Evolutionary conservation across 805 yeast species (phyloP).

Genomic region (Tanozyma kutaoensis): DNA sequence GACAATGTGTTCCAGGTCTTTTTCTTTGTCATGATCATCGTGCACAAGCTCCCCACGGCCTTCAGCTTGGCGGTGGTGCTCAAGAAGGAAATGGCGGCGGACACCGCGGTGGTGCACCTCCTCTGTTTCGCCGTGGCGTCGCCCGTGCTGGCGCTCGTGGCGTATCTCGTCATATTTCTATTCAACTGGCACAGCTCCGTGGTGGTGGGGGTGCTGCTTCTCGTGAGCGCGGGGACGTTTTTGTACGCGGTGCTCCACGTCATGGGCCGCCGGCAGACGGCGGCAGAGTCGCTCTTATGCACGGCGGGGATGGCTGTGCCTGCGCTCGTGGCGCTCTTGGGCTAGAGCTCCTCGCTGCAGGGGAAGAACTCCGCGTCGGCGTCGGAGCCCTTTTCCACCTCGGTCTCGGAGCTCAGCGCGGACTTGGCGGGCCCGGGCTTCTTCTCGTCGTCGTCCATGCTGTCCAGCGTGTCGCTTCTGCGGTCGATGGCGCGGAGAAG

Average conservation of each 20-base stretch:
- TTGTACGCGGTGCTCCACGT: slow-evolving; percentile 59
- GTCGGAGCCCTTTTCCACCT: too few species aligned
- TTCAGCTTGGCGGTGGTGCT: slow-evolving; percentile 52
- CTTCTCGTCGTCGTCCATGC: too few species aligned
- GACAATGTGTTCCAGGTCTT: slow-evolving; percentile 23
- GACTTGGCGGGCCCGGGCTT: too few species aligned
- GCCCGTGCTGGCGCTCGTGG: slow-evolving; percentile 43
- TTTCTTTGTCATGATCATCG: slow-evolving; percentile 46
- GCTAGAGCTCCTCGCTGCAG: too few species aligned
- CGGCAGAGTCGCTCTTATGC: too few species aligned
- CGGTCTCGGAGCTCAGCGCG: too few species aligned
- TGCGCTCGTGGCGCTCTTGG: too few species aligned
- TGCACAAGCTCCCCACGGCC: slow-evolving; percentile 67
- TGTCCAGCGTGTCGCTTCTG: too few species aligned
- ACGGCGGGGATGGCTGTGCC: too few species aligned
- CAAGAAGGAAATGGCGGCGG: slow-evolving; percentile 17
- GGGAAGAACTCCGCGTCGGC: too few species aligned
- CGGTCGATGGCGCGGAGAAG: too few species aligned
- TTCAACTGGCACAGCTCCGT: slow-evolving; percentile 17
- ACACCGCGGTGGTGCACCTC: slow-evolving; percentile 31
- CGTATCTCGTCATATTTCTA: slow-evolving; percentile 26
- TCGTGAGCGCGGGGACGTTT: slow-evolving; percentile 64
- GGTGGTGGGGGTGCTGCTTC: slow-evolving; percentile 39
- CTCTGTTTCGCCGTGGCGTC: slow-evolving; percentile 37
- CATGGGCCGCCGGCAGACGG: too few species aligned